Conservation (phyloP, 2,329 filamentous ascomycete genomes). For the Neonectria coccinea region DNA sequence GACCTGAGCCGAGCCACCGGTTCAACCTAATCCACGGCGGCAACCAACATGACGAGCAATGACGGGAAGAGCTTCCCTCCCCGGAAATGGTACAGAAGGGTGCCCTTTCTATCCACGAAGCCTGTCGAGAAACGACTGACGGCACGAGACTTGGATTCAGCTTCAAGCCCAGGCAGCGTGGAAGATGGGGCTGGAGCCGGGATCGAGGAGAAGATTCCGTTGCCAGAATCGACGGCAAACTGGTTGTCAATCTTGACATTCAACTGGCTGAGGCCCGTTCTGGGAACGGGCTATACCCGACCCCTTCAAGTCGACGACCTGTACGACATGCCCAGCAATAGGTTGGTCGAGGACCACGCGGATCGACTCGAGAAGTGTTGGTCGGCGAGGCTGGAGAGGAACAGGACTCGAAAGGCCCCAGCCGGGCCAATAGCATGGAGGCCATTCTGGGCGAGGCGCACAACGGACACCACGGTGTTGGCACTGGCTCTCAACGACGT, state of each 20-base stretch:
- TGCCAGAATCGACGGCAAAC: slow-evolving; percentile 38
- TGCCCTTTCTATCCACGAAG: slow-evolving; percentile 45
- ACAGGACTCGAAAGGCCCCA: slow-evolving; percentile 17
- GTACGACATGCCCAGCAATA: slow-evolving; percentile 22
- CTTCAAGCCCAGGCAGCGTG: neutral
- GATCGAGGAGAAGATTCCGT: slow-evolving; percentile 16
- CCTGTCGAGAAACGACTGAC: slow-evolving; percentile 40
- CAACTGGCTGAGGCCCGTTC: slow-evolving; percentile 38
- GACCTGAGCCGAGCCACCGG: neutral
- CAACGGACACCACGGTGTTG: slow-evolving; percentile 42
- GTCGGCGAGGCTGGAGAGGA: slow-evolving; percentile 34
- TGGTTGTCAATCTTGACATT: slow-evolving; percentile 40
- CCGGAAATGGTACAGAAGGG: slow-evolving; percentile 48
- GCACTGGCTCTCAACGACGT: slow-evolving; percentile 47
- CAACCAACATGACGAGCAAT: slow-evolving; percentile 38
- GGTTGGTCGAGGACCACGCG: slow-evolving; percentile 35
- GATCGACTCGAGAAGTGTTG: slow-evolving; percentile 38
- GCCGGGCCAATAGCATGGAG: slow-evolving; percentile 14
- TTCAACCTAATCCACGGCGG: neutral
- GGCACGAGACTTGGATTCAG: neutral
- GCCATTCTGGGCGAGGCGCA: slow-evolving; percentile 45
- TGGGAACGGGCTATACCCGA: slow-evolving; percentile 33
- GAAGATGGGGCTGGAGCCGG: neutral
- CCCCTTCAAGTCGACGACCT: slow-evolving; percentile 42
- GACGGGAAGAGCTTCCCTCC: slow-evolving; percentile 44